A percentile compares a stretch with the other conserved stretches of the same genome.
Evolutionary conservation across 441 rosid species (phyloP).

Genomic region (Gossypium trilobum): DNA sequence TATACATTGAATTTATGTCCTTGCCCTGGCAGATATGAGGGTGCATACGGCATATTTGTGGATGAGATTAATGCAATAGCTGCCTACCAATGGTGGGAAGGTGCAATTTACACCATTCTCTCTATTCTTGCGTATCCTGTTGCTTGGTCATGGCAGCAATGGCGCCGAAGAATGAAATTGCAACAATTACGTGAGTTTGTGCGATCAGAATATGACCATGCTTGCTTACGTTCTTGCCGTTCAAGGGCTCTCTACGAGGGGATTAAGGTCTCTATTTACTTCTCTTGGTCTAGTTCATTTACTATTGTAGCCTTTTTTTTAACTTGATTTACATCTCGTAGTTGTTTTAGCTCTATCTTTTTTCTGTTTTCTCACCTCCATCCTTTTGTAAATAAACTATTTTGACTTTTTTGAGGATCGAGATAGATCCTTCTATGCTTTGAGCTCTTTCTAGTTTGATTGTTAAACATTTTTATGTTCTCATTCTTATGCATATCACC

Average conservation of each 20-base stretch:
- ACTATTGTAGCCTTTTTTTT: neutral
- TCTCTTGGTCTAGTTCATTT: neutral
- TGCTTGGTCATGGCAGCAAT: conserved; percentile 99
- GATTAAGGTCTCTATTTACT: conserved; percentile 58
- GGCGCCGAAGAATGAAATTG: conserved; percentile 79
- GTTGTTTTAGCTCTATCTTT: neutral
- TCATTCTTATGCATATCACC: neutral
- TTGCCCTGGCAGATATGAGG: conserved; percentile 65
- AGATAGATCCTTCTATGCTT: neutral
- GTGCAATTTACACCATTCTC: conserved; percentile 79
- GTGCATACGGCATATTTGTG: conserved; percentile 87
- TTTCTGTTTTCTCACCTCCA: neutral
- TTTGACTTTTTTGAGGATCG: neutral
- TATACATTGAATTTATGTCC: conserved; percentile 11
- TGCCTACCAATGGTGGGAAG: conserved; percentile 99
- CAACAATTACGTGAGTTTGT: conserved; percentile 94
- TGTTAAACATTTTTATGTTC: neutral
- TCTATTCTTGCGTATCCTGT: conserved; percentile 73
- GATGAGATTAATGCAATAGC: conserved; percentile 94
- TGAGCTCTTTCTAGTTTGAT: neutral
- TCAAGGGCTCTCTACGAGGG: conserved; percentile 99
- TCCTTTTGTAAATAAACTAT: neutral
- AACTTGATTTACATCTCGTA: neutral
- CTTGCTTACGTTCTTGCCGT: conserved; percentile 97
- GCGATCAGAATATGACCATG: conserved; percentile 97